Evolutionary conservation across 805 yeast genomes (phyloP).

Genomic region (Candida pseudofarinosa): DNA sequence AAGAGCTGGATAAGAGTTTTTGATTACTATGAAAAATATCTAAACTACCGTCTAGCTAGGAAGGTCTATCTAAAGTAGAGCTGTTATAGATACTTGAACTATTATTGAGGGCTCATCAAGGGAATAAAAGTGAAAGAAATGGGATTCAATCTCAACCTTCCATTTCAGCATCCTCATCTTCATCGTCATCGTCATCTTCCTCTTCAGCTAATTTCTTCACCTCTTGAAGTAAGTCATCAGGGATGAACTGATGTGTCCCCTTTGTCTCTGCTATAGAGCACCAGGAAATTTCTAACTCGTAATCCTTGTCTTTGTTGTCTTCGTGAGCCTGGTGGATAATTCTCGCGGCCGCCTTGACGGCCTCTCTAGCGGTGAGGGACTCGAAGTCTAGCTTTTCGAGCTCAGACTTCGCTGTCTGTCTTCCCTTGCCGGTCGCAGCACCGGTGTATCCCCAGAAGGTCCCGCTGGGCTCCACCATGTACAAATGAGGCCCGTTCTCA

Average conservation of each 20-base stretch:
- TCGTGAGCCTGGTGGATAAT: conserved; percentile 93
- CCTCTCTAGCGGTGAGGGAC: conserved; percentile 68
- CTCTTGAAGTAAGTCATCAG: conserved; percentile 72
- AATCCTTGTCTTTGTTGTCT: conserved; percentile 95
- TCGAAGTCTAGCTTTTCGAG: conserved; percentile 83
- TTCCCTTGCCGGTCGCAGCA: conserved; percentile 97
- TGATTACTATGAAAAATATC: conserved; percentile 1
- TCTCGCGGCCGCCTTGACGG: conserved; percentile 90
- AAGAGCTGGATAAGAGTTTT: background rate
- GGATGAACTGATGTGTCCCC: conserved; percentile 77
- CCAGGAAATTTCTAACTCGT: conserved; percentile 94
- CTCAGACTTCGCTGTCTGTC: conserved; percentile 97
- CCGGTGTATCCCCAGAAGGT: conserved; percentile 96
- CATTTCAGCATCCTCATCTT: conserved; percentile 46
- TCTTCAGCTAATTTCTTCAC: conserved; percentile 82
- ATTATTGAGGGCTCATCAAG: no score
- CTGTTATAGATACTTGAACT: no score
- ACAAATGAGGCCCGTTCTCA: conserved; percentile 83
- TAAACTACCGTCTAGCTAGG: background rate
- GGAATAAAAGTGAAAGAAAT: no score
- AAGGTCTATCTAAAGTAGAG: background rate
- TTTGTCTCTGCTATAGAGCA: conserved; percentile 68
- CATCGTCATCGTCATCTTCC: conserved; percentile 76
- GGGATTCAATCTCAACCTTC: conserved; percentile 1
- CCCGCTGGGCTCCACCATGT: conserved; percentile 98